Evolutionary conservation across 495 filamentous ascomycete genomes (phyloP), one percentile per base, ranked within the genome.

Genomic region (Gamarada debralockiae): DNA sequence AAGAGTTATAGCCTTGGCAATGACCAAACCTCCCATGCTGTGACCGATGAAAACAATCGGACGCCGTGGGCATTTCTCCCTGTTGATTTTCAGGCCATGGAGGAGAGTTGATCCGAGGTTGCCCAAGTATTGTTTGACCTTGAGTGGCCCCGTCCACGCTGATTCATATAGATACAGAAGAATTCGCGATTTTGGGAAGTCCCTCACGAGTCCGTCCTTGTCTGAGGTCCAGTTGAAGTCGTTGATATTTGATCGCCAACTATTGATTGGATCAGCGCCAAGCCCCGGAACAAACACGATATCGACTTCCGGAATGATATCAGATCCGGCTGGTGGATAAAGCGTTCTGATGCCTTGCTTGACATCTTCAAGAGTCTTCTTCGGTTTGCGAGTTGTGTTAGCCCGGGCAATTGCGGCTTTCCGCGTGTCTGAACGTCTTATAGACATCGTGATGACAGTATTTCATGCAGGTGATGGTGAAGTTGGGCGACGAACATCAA

Each of bases 11-110:
- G 65, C 68, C 43, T 71, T 70, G 40, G 68, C 68, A 44, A 85
- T 75, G 4, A 87, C 76, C 3, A 87, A 64, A 4, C 84, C 84
- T 2, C 84, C 84, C 36, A 87, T 74, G 4, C 80, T 84, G 66
- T 86, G 84, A 33, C 80, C 82, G 17, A 86, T 75, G 54, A 84
- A 85, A 33, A 85, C 76, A 25, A 86, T 82, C 2, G 83, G 83
- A 1, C 83, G 65, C n/a, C n/a, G n/a, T n/a, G 41, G 41, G 8
- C 31, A 34, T n/a, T 34, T 34, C 31, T 34, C n/a, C 31, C 31
- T 34, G 8, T 34, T 8, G 8, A 8, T n/a, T 8, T 8, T n/a
- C 8, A 34, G 31, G 31, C 31, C n/a, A n/a, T 34, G 8, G 31
- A 34, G 31, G 8, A 34, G 8, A 8, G n/a, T 8, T 8, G 8